Conservation (phyloP, 164 flowering plant genomes). For the Umbellularia californica region DNA sequence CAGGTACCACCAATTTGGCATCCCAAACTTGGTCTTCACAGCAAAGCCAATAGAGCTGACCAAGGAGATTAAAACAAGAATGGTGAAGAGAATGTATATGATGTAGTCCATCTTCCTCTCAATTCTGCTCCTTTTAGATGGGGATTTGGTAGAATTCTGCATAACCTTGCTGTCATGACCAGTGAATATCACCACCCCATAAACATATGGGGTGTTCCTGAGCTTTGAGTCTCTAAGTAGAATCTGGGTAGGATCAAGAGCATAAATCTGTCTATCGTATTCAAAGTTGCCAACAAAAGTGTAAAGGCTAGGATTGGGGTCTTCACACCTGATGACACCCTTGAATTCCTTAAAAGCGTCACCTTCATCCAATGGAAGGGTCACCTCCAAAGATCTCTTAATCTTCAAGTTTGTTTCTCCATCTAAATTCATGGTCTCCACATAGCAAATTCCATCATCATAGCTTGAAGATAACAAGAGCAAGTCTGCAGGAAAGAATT, state of each 20-base stretch:
- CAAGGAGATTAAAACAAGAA: slow-evolving; percentile 51
- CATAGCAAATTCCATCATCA: slow-evolving; percentile 78
- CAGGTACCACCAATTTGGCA: slow-evolving; percentile 68
- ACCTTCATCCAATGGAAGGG: slow-evolving; percentile 48
- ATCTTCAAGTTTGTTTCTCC: slow-evolving; percentile 84
- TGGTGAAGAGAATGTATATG: slow-evolving; percentile 53
- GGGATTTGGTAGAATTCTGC: slow-evolving; percentile 71
- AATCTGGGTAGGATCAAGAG: slow-evolving; percentile 65
- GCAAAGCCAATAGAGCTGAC: slow-evolving; percentile 68
- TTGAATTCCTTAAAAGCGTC: slow-evolving; percentile 42
- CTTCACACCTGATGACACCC: slow-evolving; percentile 69
- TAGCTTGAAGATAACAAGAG: slow-evolving; percentile 70
- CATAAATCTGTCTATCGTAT: slow-evolving; percentile 37
- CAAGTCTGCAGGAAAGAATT: slow-evolving; percentile 79
- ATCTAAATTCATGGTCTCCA: slow-evolving; percentile 81
- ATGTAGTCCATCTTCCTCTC: slow-evolving; percentile 67
- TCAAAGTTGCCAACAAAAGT: slow-evolving; percentile 68
- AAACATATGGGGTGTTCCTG: slow-evolving; percentile 62
- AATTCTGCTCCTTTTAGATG: slow-evolving; percentile 76
- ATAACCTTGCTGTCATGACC: slow-evolving; percentile 81
- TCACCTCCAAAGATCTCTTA: slow-evolving; percentile 61
- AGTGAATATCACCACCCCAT: slow-evolving; percentile 72
- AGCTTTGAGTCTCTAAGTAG: slow-evolving; percentile 79
- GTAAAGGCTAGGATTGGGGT: slow-evolving; percentile 77
- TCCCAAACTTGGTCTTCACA: slow-evolving; percentile 35